Conservation (phyloP, 768 basidiomycete genomes). For the Clitopilus passeckerianus region DNA sequence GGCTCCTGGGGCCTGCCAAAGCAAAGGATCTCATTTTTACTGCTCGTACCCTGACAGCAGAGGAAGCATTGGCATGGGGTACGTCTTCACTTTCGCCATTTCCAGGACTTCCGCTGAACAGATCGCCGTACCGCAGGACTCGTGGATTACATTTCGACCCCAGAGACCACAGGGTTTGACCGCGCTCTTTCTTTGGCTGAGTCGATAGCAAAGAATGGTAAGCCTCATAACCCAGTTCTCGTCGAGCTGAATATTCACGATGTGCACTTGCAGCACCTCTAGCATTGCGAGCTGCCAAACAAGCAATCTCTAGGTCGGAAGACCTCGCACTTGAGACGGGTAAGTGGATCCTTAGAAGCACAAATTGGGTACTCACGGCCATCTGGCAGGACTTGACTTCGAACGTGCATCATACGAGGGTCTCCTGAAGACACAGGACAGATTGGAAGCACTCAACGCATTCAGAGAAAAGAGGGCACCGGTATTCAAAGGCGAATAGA, state of each 20-base stretch:
- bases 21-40: slow-evolving; percentile 89
- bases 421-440: slow-evolving; percentile 69
- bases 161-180: slow-evolving; percentile 59
- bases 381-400: slow-evolving; percentile 73
- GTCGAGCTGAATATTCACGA: not conserved
- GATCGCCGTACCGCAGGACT: slow-evolving; percentile 44
- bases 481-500: slow-evolving; percentile 75
- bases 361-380: not conserved
- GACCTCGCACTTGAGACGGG: slow-evolving; percentile 78
- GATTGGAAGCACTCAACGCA: slow-evolving; percentile 78
- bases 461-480: slow-evolving; percentile 83
- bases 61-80: slow-evolving; percentile 74
- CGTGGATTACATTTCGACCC: slow-evolving; percentile 72
- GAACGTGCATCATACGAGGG: slow-evolving; percentile 84
- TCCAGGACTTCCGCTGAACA: not conserved
- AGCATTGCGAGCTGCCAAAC: slow-evolving; percentile 84
- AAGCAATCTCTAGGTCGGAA: slow-evolving; percentile 75
- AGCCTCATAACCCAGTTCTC: slow-evolving; percentile 6
- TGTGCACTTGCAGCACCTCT: slow-evolving; percentile 57
- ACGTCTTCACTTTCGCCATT: slow-evolving; percentile 7
- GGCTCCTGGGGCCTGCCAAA: slow-evolving; percentile 71
- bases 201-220: slow-evolving; percentile 66
- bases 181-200: slow-evolving; percentile 67
- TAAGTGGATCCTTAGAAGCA: slow-evolving; percentile 13
- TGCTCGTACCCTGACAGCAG: slow-evolving; percentile 60